A percentile compares a stretch with the other conserved stretches of the same genome.
Conservation (phyloP, 192 early-diverging fungal genomes). For the Backusella morwellensis region DNA sequence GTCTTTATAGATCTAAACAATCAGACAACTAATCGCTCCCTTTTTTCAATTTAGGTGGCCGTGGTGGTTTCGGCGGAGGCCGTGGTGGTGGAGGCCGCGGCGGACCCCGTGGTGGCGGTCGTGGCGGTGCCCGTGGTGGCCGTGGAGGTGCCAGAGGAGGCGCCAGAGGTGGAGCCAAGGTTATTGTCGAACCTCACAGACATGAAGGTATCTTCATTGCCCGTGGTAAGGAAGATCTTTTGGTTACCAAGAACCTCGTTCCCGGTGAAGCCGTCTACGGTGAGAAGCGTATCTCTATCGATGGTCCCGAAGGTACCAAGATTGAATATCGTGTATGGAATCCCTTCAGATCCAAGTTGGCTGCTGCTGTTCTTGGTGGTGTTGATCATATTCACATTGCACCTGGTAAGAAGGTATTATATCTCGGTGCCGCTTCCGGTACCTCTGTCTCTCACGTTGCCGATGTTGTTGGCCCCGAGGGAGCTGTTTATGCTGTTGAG, state of each 20-base stretch:
- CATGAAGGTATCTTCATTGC: constrained; percentile 96
- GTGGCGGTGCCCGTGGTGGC: constrained; percentile 50
- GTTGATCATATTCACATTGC: constrained; percentile 93
- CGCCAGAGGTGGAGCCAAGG: constrained; percentile 89
- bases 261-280: constrained; percentile 97
- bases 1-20: too few relatives aligned
- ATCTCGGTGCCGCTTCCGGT: constrained; percentile 94
- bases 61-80: constrained; percentile 35
- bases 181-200: constrained; percentile 96
- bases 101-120: constrained; percentile 38
- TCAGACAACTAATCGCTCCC: too few relatives aligned
- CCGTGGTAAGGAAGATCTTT: constrained; percentile 97
- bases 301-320: constrained; percentile 93
- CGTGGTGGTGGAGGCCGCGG: constrained; percentile 52
- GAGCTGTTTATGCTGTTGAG: constrained; percentile 98
- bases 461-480: constrained; percentile 94
- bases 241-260: constrained; percentile 98
- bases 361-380: constrained; percentile 96
- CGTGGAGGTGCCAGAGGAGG: too few relatives aligned
- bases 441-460: constrained; percentile 97
- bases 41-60: constrained; percentile 32
- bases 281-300: constrained; percentile 97
- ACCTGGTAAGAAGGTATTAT: constrained; percentile 96
- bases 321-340: constrained; percentile 99
- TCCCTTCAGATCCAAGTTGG: constrained; percentile 99